Evolutionary conservation across 2,329 filamentous ascomycete species (phyloP).

Genomic region (Blumeria graminis): DNA sequence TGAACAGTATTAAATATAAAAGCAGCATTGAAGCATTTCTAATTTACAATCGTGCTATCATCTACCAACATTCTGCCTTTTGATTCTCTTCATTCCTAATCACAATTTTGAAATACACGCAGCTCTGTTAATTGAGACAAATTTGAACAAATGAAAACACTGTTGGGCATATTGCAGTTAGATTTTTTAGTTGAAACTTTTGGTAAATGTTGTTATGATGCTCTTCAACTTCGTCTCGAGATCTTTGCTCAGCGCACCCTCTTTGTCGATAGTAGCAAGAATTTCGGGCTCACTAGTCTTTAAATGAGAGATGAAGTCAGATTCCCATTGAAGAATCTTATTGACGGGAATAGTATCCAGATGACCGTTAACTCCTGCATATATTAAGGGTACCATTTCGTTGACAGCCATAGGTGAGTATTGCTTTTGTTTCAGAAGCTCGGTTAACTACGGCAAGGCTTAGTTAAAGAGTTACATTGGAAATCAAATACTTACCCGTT

Average conservation of each 20-base stretch:
- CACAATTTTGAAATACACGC: too few species aligned
- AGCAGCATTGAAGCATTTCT: too few species aligned
- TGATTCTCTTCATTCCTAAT: too few species aligned
- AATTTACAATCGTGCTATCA: too few species aligned
- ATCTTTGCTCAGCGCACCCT: slow-evolving; percentile 90
- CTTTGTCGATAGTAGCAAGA: slow-evolving; percentile 72
- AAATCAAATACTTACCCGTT: slow-evolving; percentile 44
- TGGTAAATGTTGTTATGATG: slow-evolving; percentile 58
- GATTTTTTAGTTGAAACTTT: slow-evolving; percentile 45
- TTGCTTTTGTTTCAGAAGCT: slow-evolving; percentile 99
- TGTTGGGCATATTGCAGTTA: too few species aligned
- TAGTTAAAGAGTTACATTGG: slow-evolving; percentile 1
- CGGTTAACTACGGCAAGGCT: slow-evolving; percentile 37
- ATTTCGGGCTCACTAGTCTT: slow-evolving; percentile 75
- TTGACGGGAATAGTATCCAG: slow-evolving; percentile 69
- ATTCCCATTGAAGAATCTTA: slow-evolving; percentile 87
- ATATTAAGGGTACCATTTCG: slow-evolving; percentile 99
- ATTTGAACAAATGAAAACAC: too few species aligned
- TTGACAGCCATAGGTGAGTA: slow-evolving; percentile 96
- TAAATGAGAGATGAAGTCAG: slow-evolving; percentile 81
- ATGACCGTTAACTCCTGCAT: slow-evolving; percentile 92
- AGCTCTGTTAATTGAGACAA: too few species aligned
- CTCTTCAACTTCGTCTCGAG: slow-evolving; percentile 65
- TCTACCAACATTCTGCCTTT: too few species aligned
- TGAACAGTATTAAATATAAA: too few species aligned